Percentiles rank a stretch among this genome's conserved stretches.
phyloP scores from a whole-genome alignment of 306 rosid genomes.

The Delonix regia region DNA sequence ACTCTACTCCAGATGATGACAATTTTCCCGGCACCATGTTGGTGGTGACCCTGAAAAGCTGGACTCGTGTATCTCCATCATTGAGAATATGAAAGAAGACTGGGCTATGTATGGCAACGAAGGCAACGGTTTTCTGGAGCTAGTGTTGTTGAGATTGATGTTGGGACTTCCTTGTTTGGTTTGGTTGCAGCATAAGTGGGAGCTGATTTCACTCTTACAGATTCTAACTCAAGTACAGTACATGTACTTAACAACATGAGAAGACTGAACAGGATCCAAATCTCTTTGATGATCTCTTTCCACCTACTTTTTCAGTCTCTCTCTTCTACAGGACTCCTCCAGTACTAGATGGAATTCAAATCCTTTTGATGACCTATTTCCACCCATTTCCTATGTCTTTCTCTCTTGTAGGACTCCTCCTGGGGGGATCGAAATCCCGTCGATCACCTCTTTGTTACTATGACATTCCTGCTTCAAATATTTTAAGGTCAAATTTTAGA shows the following conservation, averaged over 20 bases:
- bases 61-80: slow-evolving; percentile 55
- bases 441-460: slow-evolving; percentile 85
- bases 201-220: slow-evolving; percentile 73
- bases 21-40: slow-evolving; percentile 57
- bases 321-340: too few species aligned
- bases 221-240: slow-evolving; percentile 49
- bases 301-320: too few species aligned
- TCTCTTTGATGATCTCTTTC: too few species aligned
- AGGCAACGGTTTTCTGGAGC: too few species aligned
- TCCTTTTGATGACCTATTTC: slow-evolving; percentile 83
- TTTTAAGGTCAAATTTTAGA: slow-evolving; percentile 71
- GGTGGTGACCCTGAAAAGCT: slow-evolving; percentile 43
- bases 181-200: slow-evolving; percentile 81
- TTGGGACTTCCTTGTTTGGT: slow-evolving; percentile 86
- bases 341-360: too few species aligned
- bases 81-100: background rate
- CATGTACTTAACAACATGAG: slow-evolving; percentile 46
- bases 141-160: slow-evolving; percentile 59
- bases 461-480: slow-evolving; percentile 69
- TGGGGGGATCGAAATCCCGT: slow-evolving; percentile 46
- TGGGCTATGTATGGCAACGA: too few species aligned
- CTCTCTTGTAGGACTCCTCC: too few species aligned
- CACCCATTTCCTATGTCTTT: too few species aligned
- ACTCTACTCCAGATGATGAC: slow-evolving; percentile 49
- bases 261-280: too few species aligned